Base-by-base conservation (phyloP, 257 asterid species). In the Echium plantagineum region DNA sequence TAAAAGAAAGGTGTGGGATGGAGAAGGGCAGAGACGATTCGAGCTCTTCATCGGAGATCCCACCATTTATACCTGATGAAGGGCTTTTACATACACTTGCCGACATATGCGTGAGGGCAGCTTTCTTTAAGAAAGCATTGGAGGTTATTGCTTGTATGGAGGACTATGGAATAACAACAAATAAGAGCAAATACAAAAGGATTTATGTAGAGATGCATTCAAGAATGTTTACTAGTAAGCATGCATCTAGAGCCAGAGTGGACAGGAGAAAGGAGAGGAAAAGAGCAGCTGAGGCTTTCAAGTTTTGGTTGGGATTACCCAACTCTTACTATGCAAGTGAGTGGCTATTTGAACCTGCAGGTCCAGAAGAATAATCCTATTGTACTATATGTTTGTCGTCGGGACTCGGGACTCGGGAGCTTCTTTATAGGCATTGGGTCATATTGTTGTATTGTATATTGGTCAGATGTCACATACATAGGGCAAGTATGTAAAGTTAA, bases 181-280 rank as follows among this genome's bases (percentile, higher is more conserved):
- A 93, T 68, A 88, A 89, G 76, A 79, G 94, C 2, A 91, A 91
- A 87, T 93, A 80, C 61, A 85, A 85, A 70, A 78, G 94, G 74
- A 93, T 93, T 51, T 89, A 86, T 13, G 95, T 93, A 26, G 98
- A 93, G 82, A 88, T 93, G 98, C 98, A 93, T 72, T 86, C 97
- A 13, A 81, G 90, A 75, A 93, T 93, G 97, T 93, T 88, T 79
- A 84, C 98, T 2, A 93, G 98, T 60, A 93, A 93, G 89, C 98
- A 93, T n/a, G 97, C 98, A 5, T 93, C 98, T 7, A 75, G 79
- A 73, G 94, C 98, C 38, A 74, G 98, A 58, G 94, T 83, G 71
- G 97, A 91, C 32, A 60, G 94, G 48, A 85, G 98, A 64, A 77
- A 57, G 69, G 98, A 88, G 22, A 86, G 89, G 77, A 88, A 88